Base-by-base conservation (phyloP, 2,329 filamentous ascomycete species). In the Pseudocercospora pini-densiflorae region DNA sequence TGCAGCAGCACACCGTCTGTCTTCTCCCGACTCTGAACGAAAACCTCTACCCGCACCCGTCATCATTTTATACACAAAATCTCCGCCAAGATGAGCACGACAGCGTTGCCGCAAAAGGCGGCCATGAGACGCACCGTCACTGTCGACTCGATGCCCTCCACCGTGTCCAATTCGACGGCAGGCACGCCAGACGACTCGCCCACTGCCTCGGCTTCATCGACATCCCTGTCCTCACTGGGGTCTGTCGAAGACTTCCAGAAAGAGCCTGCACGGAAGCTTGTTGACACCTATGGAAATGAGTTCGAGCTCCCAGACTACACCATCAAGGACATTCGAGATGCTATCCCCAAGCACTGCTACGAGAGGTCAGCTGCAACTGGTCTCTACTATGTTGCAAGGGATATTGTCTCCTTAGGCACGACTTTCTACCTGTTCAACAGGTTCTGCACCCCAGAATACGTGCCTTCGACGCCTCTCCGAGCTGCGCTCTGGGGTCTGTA, bases 271-370 rank as follows among this genome's bases (percentile, higher is more conserved):
- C 80, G 83, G 71, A 88, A 89, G 79, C 87, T 99, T 73, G 76
- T 95, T 71, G 94, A 99, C 83, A 94, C 93, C 12, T 95, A 97
- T 79, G 95, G 95, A 81, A 97, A 98, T 81, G 87, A 93, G 77
- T 99, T 99, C 84, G 86, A 92, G 80, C 86, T 97, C 64, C 95
- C 95, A 73, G 90, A 98, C 82, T 99, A 91, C 85, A 97, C 93
- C 78, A 97, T 99, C 87, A 97, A 97, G 86, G 88, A 99, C 78
- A 94, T 99, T 78, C 90, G 93, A 77, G 92, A 97, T 82, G 95
- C 95, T 79, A 99, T 99, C 73, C 95, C 95, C 71, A 93, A 94
- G 82, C 95, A 97, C 86, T 99, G 95, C 87, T 81, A 91, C 81
- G 86, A 97, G 84, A 91, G 95, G 68, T 97, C 92, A 55, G 92